Evolutionary conservation across 2,329 filamentous ascomycete species (phyloP).

Genomic region (Colletotrichum higginsianum): DNA sequence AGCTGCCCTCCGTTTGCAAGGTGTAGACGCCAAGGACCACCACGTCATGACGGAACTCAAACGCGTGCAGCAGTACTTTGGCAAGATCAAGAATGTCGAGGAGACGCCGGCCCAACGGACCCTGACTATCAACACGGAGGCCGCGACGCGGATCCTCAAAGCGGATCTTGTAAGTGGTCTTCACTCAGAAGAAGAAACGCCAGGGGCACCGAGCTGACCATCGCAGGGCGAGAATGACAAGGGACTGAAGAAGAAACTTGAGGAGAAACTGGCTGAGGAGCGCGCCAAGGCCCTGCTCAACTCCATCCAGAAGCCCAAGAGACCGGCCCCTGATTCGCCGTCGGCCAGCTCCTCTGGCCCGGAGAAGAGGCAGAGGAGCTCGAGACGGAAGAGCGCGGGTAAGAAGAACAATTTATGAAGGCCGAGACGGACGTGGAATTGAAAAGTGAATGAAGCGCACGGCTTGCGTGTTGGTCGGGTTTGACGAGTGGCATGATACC

Average conservation of each 20-base stretch:
- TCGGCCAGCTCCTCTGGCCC: conserved; percentile 46
- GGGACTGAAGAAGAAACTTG: conserved; percentile 65
- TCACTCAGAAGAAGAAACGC: too few species aligned
- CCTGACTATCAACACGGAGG: conserved; percentile 78
- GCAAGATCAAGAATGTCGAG: conserved; percentile 88
- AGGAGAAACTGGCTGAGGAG: conserved; percentile 71
- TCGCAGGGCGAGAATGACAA: conserved; percentile 64
- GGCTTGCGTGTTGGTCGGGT: background rate
- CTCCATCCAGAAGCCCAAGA: conserved; percentile 60
- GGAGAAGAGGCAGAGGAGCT: conserved; percentile 52
- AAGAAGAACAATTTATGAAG: conserved; percentile 33
- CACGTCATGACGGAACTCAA: conserved; percentile 88
- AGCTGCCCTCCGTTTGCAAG: conserved; percentile 85
- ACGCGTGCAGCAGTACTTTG: conserved; percentile 91
- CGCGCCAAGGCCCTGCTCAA: conserved; percentile 67
- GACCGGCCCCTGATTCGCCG: conserved; percentile 53
- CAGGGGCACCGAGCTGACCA: background rate
- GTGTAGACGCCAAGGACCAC: conserved; percentile 86
- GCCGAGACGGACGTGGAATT: background rate
- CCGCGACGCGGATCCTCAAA: conserved; percentile 86
- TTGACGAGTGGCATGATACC: background rate
- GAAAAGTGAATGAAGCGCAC: background rate
- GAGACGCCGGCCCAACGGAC: conserved; percentile 69
- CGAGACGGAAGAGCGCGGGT: conserved; percentile 46
- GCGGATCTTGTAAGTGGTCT: conserved; percentile 76